phyloP scores from a whole-genome alignment of 495 filamentous ascomycete genomes.

The Pyrenula aspistea region DNA sequence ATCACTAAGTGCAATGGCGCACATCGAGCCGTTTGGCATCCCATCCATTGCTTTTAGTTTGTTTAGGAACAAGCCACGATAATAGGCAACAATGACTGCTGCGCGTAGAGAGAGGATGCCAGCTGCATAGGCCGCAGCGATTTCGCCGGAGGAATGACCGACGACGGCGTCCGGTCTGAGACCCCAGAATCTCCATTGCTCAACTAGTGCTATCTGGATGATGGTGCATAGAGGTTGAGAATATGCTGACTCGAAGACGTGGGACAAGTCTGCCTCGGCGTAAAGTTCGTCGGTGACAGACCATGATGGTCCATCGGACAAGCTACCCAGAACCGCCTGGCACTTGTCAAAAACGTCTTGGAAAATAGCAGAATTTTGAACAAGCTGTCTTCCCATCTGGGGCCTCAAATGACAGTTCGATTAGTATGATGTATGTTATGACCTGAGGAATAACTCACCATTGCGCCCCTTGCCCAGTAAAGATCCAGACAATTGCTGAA shows the following conservation, averaged over 20 bases:
- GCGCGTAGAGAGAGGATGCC: slow-evolving; percentile 2
- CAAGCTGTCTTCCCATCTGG: neutral
- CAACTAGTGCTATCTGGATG: slow-evolving; percentile 10
- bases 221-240: slow-evolving; percentile 11
- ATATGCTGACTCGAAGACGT: neutral
- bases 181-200: slow-evolving; percentile 4
- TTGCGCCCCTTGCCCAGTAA: slow-evolving; percentile 5
- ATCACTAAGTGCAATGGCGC: slow-evolving; percentile 5
- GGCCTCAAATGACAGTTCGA: neutral
- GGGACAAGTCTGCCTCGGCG: slow-evolving; percentile 3
- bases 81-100: slow-evolving; percentile 11
- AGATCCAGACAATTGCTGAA: neutral
- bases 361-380: neutral
- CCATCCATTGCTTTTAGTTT: neutral
- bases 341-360: neutral
- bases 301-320: neutral
- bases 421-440: neutral
- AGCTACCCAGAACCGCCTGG: neutral
- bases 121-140: slow-evolving; percentile 17
- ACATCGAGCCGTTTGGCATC: slow-evolving; percentile 5
- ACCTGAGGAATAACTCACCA: slow-evolving; percentile 1
- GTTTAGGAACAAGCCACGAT: slow-evolving; percentile 5
- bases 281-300: neutral
- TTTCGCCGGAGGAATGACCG: slow-evolving; percentile 16
- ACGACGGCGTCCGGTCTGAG: slow-evolving; percentile 10